Evolutionary conservation across 2,329 filamentous ascomycete species (phyloP).

Genomic region (Chaetomium sp.): DNA sequence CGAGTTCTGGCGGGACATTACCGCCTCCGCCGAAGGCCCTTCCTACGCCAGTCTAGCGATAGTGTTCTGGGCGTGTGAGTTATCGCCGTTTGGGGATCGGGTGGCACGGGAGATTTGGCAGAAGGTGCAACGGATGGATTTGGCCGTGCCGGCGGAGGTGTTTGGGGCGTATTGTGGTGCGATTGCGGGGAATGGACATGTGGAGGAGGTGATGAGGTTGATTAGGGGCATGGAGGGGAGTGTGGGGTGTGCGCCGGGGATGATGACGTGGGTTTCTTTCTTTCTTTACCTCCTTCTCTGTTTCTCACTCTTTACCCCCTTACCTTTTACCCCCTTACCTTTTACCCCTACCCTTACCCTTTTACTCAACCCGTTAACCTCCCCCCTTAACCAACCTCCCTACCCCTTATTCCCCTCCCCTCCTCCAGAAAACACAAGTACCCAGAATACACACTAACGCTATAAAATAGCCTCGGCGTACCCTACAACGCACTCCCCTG

Average conservation of each 20-base stretch:
- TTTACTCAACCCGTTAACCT: too few relatives aligned
- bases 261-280: slow-evolving; percentile 57
- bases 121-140: slow-evolving; percentile 64
- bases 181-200: slow-evolving; percentile 63
- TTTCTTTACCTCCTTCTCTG: not conserved
- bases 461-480: slow-evolving; percentile 55
- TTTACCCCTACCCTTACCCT: too few relatives aligned
- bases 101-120: slow-evolving; percentile 64
- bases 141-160: slow-evolving; percentile 67
- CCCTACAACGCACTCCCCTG: slow-evolving; percentile 69
- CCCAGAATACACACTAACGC: slow-evolving; percentile 15
- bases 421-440: too few relatives aligned
- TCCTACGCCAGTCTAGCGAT: slow-evolving; percentile 74
- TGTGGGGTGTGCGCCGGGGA: slow-evolving; percentile 61
- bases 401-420: too few relatives aligned
- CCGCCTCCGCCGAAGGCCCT: slow-evolving; percentile 77
- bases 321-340: not conserved
- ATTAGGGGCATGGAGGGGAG: slow-evolving; percentile 61
- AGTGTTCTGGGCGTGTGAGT: slow-evolving; percentile 72
- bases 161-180: slow-evolving; percentile 73
- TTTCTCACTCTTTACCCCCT: not conserved
- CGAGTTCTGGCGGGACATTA: slow-evolving; percentile 78
- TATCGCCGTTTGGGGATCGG: slow-evolving; percentile 48
- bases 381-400: too few relatives aligned
- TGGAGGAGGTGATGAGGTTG: slow-evolving; percentile 60